Conservation (phyloP, 2,329 filamentous ascomycete genomes). For the Didymella pomorum region DNA sequence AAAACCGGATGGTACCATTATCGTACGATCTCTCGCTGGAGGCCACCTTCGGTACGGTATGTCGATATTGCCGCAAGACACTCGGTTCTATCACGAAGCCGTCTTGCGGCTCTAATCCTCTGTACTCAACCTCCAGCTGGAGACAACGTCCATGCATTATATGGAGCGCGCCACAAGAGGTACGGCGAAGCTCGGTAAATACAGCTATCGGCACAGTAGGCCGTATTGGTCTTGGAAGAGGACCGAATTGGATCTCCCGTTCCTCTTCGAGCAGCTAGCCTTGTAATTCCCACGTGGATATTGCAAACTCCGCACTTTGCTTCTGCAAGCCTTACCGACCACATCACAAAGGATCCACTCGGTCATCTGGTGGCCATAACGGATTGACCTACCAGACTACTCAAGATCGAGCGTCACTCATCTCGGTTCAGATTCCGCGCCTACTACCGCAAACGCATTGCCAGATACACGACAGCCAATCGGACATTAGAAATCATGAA, state of each 20-base stretch:
- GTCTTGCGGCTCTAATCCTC: constrained; percentile 3
- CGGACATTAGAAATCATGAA: not conserved
- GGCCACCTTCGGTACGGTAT: not conserved
- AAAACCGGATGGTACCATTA: not conserved
- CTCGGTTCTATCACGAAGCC: not conserved
- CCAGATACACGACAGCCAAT: constrained; percentile 8
- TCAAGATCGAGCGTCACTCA: not conserved
- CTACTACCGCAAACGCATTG: constrained; percentile 7
- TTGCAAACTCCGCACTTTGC: constrained; percentile 5
- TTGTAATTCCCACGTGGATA: constrained; percentile 11
- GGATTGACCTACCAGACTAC: not conserved
- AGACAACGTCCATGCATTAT: not conserved
- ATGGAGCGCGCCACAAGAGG: not conserved
- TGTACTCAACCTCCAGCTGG: constrained; percentile 9
- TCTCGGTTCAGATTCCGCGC: not conserved
- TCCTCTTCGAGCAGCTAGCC: constrained; percentile 10
- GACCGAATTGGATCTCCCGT: not conserved
- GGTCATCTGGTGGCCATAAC: not conserved
- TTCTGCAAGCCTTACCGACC: constrained; percentile 18
- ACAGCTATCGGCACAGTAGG: not conserved
- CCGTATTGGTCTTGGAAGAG: constrained; percentile 4
- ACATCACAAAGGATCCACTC: constrained; percentile 4
- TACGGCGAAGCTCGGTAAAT: constrained; percentile 20
- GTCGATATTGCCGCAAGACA: not conserved
- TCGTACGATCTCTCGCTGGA: constrained; percentile 12